Evolutionary conservation across 352 stramenopile genomes (phyloP).

Genomic region (Peronospora belbahrii): DNA sequence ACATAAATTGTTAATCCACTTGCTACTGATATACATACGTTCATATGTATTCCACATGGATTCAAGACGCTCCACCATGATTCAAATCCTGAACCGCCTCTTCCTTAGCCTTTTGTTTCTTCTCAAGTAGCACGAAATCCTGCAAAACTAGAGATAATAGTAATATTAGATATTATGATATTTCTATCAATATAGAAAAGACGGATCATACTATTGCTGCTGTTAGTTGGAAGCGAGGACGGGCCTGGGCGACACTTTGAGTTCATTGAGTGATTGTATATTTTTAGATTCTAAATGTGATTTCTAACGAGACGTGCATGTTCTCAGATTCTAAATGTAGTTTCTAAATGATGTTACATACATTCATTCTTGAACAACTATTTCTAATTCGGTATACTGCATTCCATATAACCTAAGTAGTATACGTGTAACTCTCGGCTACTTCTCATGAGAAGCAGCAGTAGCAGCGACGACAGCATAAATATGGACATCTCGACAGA

Average conservation of each 20-base stretch:
- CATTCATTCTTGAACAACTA: too few species aligned
- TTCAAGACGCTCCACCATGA: slow-evolving; percentile 22
- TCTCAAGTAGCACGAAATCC: slow-evolving; percentile 44
- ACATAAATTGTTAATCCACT: background rate
- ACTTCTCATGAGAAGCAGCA: slow-evolving; percentile 6
- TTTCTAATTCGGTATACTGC: background rate
- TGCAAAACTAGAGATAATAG: slow-evolving; percentile 13
- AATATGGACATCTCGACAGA: background rate
- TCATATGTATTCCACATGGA: background rate
- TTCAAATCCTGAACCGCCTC: slow-evolving; percentile 38
- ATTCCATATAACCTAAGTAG: background rate
- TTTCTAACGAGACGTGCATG: too few species aligned
- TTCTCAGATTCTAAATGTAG: too few species aligned
- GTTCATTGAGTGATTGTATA: too few species aligned
- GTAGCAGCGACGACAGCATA: background rate
- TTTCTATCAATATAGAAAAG: too few species aligned
- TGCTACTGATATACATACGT: background rate
- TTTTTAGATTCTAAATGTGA: too few species aligned
- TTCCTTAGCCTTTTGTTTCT: slow-evolving; percentile 44
- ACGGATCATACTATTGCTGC: slow-evolving; percentile 7
- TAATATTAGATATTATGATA: background rate
- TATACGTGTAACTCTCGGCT: background rate
- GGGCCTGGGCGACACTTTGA: slow-evolving; percentile 1
- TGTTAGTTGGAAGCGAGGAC: background rate
- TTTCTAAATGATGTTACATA: background rate